phyloP scores from a whole-genome alignment of 2,329 filamentous ascomycete species.

The Knufia petricola region DNA sequence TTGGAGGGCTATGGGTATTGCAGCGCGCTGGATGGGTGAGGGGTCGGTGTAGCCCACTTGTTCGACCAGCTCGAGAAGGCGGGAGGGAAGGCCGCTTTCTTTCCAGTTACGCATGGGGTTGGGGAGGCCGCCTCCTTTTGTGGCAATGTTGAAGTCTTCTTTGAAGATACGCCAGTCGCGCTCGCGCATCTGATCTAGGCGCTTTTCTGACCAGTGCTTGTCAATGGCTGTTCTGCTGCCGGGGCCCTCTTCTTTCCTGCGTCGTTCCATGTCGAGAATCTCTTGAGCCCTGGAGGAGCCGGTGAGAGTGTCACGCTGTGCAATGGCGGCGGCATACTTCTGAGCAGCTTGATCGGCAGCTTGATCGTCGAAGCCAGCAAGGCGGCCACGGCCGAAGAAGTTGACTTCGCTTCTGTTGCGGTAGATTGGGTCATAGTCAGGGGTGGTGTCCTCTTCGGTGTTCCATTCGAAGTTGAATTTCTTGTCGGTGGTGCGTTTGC shows the following conservation, averaged over 20 bases:
- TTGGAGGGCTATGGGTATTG: slow-evolving; percentile 89
- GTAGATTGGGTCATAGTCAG: slow-evolving; percentile 73
- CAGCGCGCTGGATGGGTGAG: slow-evolving; percentile 81
- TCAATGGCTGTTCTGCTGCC: slow-evolving; percentile 63
- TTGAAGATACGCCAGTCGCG: slow-evolving; percentile 99
- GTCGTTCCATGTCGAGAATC: slow-evolving; percentile 75
- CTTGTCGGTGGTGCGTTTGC: slow-evolving; percentile 81
- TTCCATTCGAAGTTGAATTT: slow-evolving; percentile 99
- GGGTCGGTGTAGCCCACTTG: slow-evolving; percentile 86
- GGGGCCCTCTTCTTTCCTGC: slow-evolving; percentile 56
- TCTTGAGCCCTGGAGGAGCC: slow-evolving; percentile 67
- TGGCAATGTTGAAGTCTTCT: slow-evolving; percentile 94
- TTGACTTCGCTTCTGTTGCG: slow-evolving; percentile 55
- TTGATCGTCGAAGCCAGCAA: slow-evolving; percentile 57
- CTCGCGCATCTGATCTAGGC: slow-evolving; percentile 85
- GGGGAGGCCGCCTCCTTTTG: slow-evolving; percentile 82
- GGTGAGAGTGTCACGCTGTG: slow-evolving; percentile 64
- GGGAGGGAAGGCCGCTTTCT: slow-evolving; percentile 70
- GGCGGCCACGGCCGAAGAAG: slow-evolving; percentile 58
- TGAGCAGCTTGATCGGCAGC: slow-evolving; percentile 42
- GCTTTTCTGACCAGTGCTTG: slow-evolving; percentile 94
- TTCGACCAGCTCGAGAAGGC: slow-evolving; percentile 70
- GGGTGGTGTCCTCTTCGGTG: slow-evolving; percentile 81
- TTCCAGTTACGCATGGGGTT: slow-evolving; percentile 94
- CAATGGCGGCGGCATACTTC: slow-evolving; percentile 58